Conservation (phyloP, 2,329 filamentous ascomycete genomes). For the Ascochyta koolunga region DNA sequence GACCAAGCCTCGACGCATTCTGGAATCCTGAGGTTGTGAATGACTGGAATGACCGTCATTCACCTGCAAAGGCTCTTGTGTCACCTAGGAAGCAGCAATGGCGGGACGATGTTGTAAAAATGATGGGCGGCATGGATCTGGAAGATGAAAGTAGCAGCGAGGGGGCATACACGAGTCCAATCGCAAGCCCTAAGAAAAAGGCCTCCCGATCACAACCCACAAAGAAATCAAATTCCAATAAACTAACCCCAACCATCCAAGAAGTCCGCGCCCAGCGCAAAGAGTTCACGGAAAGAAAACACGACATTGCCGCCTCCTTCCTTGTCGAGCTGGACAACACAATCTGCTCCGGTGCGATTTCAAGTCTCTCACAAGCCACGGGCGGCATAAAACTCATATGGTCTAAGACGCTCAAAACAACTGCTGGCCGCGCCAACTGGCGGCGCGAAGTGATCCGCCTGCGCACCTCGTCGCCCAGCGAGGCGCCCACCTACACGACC, state of each 20-base stretch:
- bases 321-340: conserved; percentile 70
- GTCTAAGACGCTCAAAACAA: conserved; percentile 80
- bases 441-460: conserved; percentile 51
- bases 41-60: conserved; percentile 45
- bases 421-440: conserved; percentile 68
- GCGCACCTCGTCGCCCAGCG: conserved; percentile 27
- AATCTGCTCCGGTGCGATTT: conserved; percentile 67
- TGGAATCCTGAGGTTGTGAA: conserved; percentile 47
- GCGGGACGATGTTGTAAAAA: conserved; percentile 35
- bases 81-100: conserved; percentile 46
- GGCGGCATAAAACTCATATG: conserved; percentile 75
- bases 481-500: conserved; percentile 28
- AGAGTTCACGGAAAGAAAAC: conserved; percentile 67
- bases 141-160: conserved; percentile 33
- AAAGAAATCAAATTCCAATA: conserved; percentile 8
- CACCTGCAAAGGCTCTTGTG: conserved; percentile 42
- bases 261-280: conserved; percentile 51
- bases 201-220: background rate
- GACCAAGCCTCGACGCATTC: conserved; percentile 48
- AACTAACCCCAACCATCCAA: conserved; percentile 22
- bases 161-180: conserved; percentile 25
- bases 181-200: conserved; percentile 28
- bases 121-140: conserved; percentile 33
- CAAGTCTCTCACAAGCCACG: conserved; percentile 63
- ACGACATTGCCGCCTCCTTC: conserved; percentile 67